Evolutionary conservation across 371 early-diverging fungal species (phyloP).

Genomic region (Gilbertella persicaria): DNA sequence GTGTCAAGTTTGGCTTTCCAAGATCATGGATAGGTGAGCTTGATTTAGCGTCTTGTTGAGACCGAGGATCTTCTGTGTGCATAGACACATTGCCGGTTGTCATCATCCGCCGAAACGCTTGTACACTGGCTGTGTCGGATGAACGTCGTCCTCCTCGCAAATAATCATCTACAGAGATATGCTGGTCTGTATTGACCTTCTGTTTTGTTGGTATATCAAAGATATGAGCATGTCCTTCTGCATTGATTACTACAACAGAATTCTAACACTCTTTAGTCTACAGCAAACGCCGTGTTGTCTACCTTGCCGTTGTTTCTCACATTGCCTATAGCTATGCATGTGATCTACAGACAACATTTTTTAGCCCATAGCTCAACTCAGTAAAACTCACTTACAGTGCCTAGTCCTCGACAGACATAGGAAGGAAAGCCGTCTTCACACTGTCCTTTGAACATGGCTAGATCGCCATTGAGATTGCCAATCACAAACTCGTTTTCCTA

Average conservation of each 20-base stretch:
- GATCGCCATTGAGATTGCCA: slow-evolving; percentile 76
- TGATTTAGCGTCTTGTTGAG: background rate
- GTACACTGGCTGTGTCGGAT: slow-evolving; percentile 46
- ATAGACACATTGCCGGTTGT: slow-evolving; percentile 4
- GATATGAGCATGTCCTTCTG: slow-evolving; percentile 69
- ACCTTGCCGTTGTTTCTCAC: slow-evolving; percentile 63
- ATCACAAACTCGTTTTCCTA: slow-evolving; percentile 86
- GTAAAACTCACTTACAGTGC: slow-evolving; percentile 49
- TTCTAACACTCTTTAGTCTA: slow-evolving; percentile 26
- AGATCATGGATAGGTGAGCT: slow-evolving; percentile 38
- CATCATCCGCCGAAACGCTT: slow-evolving; percentile 41
- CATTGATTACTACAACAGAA: slow-evolving; percentile 67
- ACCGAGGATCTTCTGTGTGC: background rate
- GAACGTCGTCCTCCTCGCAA: slow-evolving; percentile 37
- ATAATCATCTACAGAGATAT: slow-evolving; percentile 43
- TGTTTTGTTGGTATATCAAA: slow-evolving; percentile 53
- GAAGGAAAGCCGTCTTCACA: slow-evolving; percentile 55
- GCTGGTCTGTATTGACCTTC: slow-evolving; percentile 11
- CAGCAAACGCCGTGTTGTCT: background rate
- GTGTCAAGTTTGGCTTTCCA: slow-evolving; percentile 63
- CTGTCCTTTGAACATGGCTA: slow-evolving; percentile 80
- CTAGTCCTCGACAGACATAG: slow-evolving; percentile 59
- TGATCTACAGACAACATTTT: slow-evolving; percentile 46
- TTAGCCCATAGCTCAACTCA: background rate
- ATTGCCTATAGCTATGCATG: slow-evolving; percentile 70